phyloP scores from a whole-genome alignment of 139 green algal species.

The Volvox africanus region DNA sequence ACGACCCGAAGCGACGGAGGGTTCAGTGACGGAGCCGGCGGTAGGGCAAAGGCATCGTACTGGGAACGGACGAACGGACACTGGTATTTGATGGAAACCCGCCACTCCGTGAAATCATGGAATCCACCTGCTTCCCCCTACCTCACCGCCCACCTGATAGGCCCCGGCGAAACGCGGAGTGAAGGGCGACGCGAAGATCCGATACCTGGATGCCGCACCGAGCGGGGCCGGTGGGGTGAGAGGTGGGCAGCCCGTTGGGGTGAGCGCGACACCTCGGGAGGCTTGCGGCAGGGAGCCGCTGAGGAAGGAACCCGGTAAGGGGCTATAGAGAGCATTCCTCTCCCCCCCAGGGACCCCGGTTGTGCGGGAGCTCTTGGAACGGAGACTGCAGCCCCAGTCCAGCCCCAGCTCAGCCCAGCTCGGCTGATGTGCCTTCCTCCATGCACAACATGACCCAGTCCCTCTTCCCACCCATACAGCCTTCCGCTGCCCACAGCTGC shows the following conservation, averaged over 20 bases:
- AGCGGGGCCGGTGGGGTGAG: neutral
- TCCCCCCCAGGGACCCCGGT: too few species aligned
- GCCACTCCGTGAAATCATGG: too few species aligned
- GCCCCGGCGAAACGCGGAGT: constrained; percentile 43
- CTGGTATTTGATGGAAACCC: too few species aligned
- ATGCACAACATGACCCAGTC: neutral
- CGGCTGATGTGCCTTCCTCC: neutral
- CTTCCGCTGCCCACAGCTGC: neutral
- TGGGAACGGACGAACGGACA: too few species aligned
- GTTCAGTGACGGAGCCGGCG: too few species aligned
- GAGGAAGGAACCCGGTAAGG: too few species aligned
- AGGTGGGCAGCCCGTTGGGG: neutral
- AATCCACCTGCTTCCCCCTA: too few species aligned
- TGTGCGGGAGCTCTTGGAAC: neutral
- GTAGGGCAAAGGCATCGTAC: too few species aligned
- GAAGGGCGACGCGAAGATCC: constrained; percentile 48
- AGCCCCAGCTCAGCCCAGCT: neutral
- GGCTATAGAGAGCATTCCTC: neutral
- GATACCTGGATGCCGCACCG: constrained; percentile 12
- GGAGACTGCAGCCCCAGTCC: neutral
- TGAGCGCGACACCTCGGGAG: too few species aligned
- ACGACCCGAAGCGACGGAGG: neutral
- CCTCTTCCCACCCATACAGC: neutral
- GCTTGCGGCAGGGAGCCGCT: too few species aligned
- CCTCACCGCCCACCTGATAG: neutral